Base-by-base conservation (phyloP, 1,284 basidiomycete genomes). In the Melampsora larici-populina region DNA sequence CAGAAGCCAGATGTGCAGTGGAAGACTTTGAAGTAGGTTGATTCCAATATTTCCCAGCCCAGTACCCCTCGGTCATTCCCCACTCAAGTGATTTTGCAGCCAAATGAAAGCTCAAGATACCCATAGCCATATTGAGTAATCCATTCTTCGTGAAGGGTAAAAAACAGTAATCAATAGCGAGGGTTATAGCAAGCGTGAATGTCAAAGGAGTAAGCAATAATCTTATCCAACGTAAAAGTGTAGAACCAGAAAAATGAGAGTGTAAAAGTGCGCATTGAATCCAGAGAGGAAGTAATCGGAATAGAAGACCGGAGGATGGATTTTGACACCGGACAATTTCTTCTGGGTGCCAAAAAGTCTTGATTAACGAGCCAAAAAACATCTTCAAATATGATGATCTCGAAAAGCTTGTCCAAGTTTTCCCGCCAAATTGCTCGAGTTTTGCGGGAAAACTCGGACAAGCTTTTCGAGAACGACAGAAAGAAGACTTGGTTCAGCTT, bases 151-250 rank as follows among this genome's bases (percentile, higher is more conserved):
- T 6, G 51, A n/a, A 17, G 40, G 48, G 33, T 29, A 9, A 17
- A 58, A 64, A 64, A 46, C 62, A 73, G 24, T 73, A 73, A 29
- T 49, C 71, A 49, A 73, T 7, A 11, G 71, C 31, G 9, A 36
- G 62, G 5, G 65, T 24, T 3, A 36, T 36, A 46, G 46, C 24
- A 13, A 51, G 11, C 1, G 60, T 17, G 9, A 36, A 36, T 3
- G 3, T 36, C 36, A 36, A 36, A 36, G 36, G 36, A 36, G 36
- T 36, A 36, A 36, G 36, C 18, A 73, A 8, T 62, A 40, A 73
- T 48, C 71, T 6, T 6, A 65, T 15, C 31, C 18, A 64, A 18
- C 26, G 24, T 6, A 65, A 26, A 36, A 36, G 9, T 36, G 9
- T 9, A 36, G 36, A 36, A 17, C 24, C 18, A n/a, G 11, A n/a